Evolutionary conservation across 2,329 filamentous ascomycete species (phyloP), one percentile per base, ranked within the genome.

Genomic region (Polychaeton citri): DNA sequence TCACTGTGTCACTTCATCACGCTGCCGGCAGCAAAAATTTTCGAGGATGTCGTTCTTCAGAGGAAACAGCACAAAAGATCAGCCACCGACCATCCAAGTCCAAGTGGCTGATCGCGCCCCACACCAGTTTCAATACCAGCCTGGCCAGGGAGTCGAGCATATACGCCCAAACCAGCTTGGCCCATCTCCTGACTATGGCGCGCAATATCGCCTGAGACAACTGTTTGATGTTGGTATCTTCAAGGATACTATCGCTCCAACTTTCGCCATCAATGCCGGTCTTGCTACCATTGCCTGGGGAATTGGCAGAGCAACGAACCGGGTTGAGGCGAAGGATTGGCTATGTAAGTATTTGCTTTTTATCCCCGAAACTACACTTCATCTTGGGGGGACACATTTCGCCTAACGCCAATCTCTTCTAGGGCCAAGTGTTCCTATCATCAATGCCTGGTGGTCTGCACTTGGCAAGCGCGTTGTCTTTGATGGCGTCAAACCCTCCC

Each of bases 391-490:
- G 24, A 28, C 24, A 28, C n/a, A n/a, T n/a, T n/a, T n/a, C n/a
- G n/a, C n/a, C n/a, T n/a, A 72, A 71, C 69, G 71, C 1, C 55
- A 62, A 3, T 68, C 61, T 2, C 69, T 5, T 15, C n/a, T n/a
- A 16, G 15, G 43, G 43, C 38, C 43, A 10, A 46, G 38, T 26
- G 45, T 46, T 28, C 42, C 48, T 45, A 64, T 76, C 7, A 52
- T 62, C 38, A 76, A 74, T 48, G 71, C 70, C 5, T 76, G 72
- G 73, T 76, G 71, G 68, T 68, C 63, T 37, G 70, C 72, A 16
- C 53, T 76, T 30, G 71, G 72, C 10, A 59, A 62, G n/a, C 65
- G 64, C 4, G 57, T 72, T 8, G 51, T 61, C 33, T 55, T 62
- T 38, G 58, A 64, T 19, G 62, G 65, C 1, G 50, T 69, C 15